Percentiles rank a stretch among this genome's conserved stretches.
These are phyloP conservation scores for Kodamaea nitidulidarum DNA, from an alignment of 805 yeast genomes.

Conservation along the genomic window DNA sequence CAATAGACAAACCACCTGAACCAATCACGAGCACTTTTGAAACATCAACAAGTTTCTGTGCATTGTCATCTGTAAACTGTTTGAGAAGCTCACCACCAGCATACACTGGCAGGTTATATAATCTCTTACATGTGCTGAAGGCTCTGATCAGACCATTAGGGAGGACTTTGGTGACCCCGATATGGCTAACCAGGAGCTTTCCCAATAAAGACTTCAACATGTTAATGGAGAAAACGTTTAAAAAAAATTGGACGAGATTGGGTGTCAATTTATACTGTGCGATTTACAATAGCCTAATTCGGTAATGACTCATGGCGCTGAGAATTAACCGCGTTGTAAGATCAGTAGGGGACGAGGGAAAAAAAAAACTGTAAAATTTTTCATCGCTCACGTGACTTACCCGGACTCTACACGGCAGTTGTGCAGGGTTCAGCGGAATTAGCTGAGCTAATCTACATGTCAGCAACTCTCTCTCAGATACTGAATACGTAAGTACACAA, in stretches of 20 bases:
- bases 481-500: neutral
- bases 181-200: neutral
- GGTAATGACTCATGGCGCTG: constrained; percentile 27
- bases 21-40: constrained; percentile 88
- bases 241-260: constrained; percentile 1
- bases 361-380: constrained; percentile 1
- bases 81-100: constrained; percentile 62
- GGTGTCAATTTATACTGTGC: constrained; percentile 11
- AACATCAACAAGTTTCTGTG: constrained; percentile 73
- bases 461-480: neutral
- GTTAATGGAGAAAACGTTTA: constrained; percentile 1
- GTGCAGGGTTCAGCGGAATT: too few relatives aligned
- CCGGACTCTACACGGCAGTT: constrained; percentile 8
- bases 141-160: neutral
- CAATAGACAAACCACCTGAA: constrained; percentile 95
- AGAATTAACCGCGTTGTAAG: constrained; percentile 23
- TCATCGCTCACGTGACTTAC: constrained; percentile 9
- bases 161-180: neutral
- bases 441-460: neutral
- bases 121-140: constrained; percentile 10
- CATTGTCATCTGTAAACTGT: constrained; percentile 55
- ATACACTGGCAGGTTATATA: constrained; percentile 32
- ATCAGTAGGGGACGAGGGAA: too few relatives aligned
- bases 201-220: constrained; percentile 2
- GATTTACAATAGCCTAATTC: constrained; percentile 21